phyloP scores from a whole-genome alignment of 176 grass and related monocot genomes.

The Alopecurus myosuroides region DNA sequence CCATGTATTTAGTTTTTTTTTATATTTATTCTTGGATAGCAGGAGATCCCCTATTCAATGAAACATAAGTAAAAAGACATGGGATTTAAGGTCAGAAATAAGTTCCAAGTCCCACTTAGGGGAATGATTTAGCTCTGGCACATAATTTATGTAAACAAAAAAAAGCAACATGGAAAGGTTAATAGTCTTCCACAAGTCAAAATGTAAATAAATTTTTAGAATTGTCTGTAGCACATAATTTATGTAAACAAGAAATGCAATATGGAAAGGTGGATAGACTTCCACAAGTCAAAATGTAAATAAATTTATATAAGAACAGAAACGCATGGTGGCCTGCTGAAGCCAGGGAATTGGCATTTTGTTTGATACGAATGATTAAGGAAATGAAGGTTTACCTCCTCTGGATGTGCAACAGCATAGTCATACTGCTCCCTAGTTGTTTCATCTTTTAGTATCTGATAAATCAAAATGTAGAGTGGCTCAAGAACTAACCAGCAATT shows the following conservation, averaged over 20 bases:
- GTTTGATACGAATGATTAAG: not conserved
- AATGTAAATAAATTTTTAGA: not conserved
- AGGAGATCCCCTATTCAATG: not conserved
- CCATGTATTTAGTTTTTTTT: constrained; percentile 3
- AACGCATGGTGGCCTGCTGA: not conserved
- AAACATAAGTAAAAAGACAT: not conserved
- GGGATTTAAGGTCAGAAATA: not conserved
- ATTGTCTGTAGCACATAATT: too few species aligned
- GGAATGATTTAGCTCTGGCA: not conserved
- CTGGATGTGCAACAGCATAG: constrained; percentile 98
- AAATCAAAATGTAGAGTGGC: constrained; percentile 2
- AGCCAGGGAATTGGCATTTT: not conserved
- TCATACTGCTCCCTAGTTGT: constrained; percentile 85
- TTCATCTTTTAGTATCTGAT: constrained; percentile 92
- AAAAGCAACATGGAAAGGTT: not conserved
- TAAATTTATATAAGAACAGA: not conserved
- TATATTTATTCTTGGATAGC: not conserved
- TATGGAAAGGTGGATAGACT: not conserved
- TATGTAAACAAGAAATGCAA: not conserved
- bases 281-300: not conserved
- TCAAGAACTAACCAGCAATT: constrained; percentile 23
- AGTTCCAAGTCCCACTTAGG: not conserved
- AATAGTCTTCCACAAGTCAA: not conserved
- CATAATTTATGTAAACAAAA: not conserved
- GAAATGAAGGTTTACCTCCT: constrained; percentile 59